These are phyloP conservation scores for Spironucleus salmonicida DNA, from an alignment of 208 protist genomes.

Conservation along the genomic window DNA sequence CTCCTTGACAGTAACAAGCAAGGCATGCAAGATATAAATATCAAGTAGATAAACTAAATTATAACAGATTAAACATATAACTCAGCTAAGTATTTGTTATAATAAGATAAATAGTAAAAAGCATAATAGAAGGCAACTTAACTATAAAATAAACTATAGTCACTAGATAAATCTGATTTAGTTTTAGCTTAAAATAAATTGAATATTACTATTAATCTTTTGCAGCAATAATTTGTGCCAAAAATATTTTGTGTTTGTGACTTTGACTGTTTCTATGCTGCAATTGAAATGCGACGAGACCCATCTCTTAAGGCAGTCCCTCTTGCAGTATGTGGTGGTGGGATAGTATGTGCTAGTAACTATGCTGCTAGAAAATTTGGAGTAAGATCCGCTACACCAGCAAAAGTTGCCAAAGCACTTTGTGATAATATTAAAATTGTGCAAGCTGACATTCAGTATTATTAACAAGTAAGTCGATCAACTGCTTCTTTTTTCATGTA, in stretches of 20 bases:
- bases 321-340: neutral
- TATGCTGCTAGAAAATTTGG: slow-evolving; percentile 15
- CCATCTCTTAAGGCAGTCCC: neutral
- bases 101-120: neutral
- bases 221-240: neutral
- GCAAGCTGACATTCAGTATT: neutral
- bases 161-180: neutral
- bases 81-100: neutral
- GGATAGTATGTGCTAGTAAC: slow-evolving; percentile 13
- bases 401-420: neutral
- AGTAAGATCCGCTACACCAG: slow-evolving; percentile 6
- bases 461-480: neutral
- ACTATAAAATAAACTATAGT: neutral
- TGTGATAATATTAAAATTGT: neutral
- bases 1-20: neutral
- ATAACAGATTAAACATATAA: neutral
- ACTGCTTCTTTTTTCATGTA: neutral
- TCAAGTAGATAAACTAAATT: neutral
- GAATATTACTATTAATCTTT: neutral
- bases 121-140: neutral
- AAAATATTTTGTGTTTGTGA: slow-evolving; percentile 1
- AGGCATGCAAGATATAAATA: neutral
- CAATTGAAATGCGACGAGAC: neutral
- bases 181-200: neutral
- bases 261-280: slow-evolving; percentile 23